Base-by-base conservation (phyloP, 345 rosid species). In the Hevea brasiliensis region DNA sequence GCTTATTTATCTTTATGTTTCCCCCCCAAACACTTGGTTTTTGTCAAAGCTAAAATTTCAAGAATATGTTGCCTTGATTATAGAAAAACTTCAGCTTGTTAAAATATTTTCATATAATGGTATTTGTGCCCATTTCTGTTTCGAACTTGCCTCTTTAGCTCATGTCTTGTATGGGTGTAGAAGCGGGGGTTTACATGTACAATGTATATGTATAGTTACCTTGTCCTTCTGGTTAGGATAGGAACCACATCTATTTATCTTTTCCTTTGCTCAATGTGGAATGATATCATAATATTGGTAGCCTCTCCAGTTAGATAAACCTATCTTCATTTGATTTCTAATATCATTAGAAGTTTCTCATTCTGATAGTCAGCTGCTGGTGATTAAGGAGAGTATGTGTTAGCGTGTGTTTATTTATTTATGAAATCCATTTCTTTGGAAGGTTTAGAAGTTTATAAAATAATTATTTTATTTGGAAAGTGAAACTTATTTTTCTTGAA, bases 61-160 rank as follows among this genome's bases (percentile, higher is more conserved):
- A 17, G 54, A 10, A 7, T 27, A 59, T 59, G 65, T 59, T 27
- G 13, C 35, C n/a, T 41, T 69, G n/a, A 56, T 40, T 53, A 37
- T n/a, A 27, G 67, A 29, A 35, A 51, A 35, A 51, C 24, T 10
- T 26, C 48, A 61, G 67, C 29, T 61, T 24, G 41, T 20, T 75
- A 37, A 37, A 50, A 68, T 72, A 61, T 61, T 68, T 74, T 68
- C 20, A 17, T 50, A 14, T 17, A 40, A 51, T 63, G 72, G 67
- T 67, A 77, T 72, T 80, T 72, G 69, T 70, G 77, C 69, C 60
- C 50, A 26, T 51, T 58, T 73, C 37, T 70, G 65, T 50, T 35
- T 55, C 32, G 45, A 37, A 67, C 45, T 50, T 6, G 21, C 35
- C 37, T 61, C 60, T 10, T n/a, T 0, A 8, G 21, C 45, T 40